phyloP scores from a whole-genome alignment of 1,284 basidiomycete species.

The Trametes hirsuta region DNA sequence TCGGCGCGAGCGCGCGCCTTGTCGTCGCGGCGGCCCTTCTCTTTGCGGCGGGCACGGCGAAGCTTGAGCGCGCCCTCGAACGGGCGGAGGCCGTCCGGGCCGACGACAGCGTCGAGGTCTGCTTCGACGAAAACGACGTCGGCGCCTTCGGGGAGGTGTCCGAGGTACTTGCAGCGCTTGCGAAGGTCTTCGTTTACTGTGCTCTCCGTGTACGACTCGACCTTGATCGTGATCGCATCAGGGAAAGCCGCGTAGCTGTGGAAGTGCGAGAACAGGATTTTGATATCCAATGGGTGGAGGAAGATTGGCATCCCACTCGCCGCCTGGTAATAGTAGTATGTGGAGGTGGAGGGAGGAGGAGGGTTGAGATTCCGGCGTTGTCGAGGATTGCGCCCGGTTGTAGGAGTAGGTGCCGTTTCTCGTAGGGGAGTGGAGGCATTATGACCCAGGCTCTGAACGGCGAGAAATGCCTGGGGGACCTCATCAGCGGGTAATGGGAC shows the following conservation, averaged over 20 bases:
- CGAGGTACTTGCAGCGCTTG: constrained; percentile 94
- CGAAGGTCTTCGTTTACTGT: constrained; percentile 91
- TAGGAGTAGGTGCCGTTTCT: constrained; percentile 35
- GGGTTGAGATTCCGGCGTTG: constrained; percentile 80
- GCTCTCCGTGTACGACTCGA: constrained; percentile 78
- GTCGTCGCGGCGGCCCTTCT: constrained; percentile 83
- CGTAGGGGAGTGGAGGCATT: constrained; percentile 31
- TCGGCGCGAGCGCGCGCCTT: constrained; percentile 80
- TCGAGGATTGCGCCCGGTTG: constrained; percentile 43
- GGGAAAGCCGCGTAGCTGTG: constrained; percentile 86
- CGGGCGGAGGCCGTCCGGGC: constrained; percentile 68
- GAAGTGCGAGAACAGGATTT: constrained; percentile 88
- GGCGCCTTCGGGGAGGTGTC: constrained; percentile 88
- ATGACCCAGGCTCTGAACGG: constrained; percentile 36
- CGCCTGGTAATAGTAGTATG: constrained; percentile 96
- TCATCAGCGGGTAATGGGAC: constrained; percentile 29
- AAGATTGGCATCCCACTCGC: constrained; percentile 91
- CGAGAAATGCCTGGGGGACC: constrained; percentile 59
- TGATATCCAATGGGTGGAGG: constrained; percentile 95
- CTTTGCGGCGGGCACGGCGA: constrained; percentile 75
- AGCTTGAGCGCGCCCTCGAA: constrained; percentile 83
- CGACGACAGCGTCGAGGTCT: constrained; percentile 78
- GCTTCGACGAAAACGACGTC: constrained; percentile 96
- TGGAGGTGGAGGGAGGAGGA: constrained; percentile 77
- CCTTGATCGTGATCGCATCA: constrained; percentile 75